A percentile compares a stretch with the other conserved stretches of the same genome.
phyloP scores from a whole-genome alignment of 2,329 filamentous ascomycete species.

The Gnomoniopsis smithogilvyi region DNA sequence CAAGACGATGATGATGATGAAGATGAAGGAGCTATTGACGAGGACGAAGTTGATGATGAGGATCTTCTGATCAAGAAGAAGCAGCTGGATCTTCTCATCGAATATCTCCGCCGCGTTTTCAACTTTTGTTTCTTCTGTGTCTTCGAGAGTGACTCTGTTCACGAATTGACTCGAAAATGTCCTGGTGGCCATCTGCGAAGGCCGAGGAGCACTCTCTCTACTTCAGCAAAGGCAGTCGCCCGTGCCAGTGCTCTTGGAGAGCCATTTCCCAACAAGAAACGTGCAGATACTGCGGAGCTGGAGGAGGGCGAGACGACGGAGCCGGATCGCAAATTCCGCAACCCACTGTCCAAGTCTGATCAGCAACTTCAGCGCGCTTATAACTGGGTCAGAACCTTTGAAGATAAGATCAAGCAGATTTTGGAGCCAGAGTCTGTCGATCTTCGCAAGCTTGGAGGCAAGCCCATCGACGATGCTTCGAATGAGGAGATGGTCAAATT shows the following conservation, averaged over 20 bases:
- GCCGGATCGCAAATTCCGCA: constrained; percentile 68
- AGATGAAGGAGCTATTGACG: constrained; percentile 73
- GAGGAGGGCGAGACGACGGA: constrained; percentile 63
- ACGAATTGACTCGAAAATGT: constrained; percentile 93
- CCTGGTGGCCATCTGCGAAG: constrained; percentile 95
- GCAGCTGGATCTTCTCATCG: constrained; percentile 90
- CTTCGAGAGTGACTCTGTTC: constrained; percentile 95
- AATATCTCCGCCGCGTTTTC: constrained; percentile 94
- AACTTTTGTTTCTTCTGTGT: constrained; percentile 99
- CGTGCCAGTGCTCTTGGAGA: constrained; percentile 79
- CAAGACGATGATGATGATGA: constrained; percentile 77
- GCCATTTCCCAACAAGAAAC: constrained; percentile 80
- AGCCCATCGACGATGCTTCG: constrained; percentile 78
- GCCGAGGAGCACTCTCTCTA: constrained; percentile 80
- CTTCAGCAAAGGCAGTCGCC: constrained; percentile 78
- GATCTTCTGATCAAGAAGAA: constrained; percentile 92
- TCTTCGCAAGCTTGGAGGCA: constrained; percentile 86
- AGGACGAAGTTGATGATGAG: constrained; percentile 86
- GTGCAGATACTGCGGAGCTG: constrained; percentile 59
- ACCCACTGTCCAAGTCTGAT: constrained; percentile 71
- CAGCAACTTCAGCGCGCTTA: constrained; percentile 92
- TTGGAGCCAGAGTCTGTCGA: constrained; percentile 87
- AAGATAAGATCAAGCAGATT: constrained; percentile 92
- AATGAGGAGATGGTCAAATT: constrained; percentile 83
- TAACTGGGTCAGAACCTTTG: constrained; percentile 98